Base-by-base conservation (phyloP, 768 basidiomycete genomes). In the Boletus insuetus region DNA sequence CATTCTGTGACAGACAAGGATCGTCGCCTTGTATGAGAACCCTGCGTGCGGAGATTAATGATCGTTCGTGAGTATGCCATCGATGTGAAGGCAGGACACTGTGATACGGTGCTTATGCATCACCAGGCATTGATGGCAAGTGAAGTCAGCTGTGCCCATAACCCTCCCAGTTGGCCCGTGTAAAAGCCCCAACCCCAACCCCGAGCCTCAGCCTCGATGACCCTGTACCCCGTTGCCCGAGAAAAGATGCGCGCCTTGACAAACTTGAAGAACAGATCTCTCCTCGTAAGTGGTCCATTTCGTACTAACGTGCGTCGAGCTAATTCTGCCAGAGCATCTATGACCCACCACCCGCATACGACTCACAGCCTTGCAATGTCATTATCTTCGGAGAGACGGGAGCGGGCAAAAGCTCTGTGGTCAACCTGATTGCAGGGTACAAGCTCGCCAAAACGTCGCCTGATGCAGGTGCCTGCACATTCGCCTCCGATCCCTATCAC, bases 391-490 rank as follows among this genome's bases (percentile, higher is more conserved):
- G 69, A 22, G 69, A 22, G 47, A 58, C 67, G 11, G 67, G 67
- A 16, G 38, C 46, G 8, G 72, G 73, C 2, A 79, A 79, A 54
- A 79, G 78, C 53, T 74, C 74, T 2, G 63, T 77, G 31, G 61
- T 78, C 58, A 79, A 78, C 60, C 59, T 79, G 68, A 60, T 79
- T 24, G 63, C 63, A n/a, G 68, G 67, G 11, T 6, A 22, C 0
- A 43, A 65, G 2, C 37, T 59, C 1, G 75, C 75, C 12, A 5
- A 46, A 4, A 67, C 68, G n/a, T 75, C 73, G 3, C 66, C 65
- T 26, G 57, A 65, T 11, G 69, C 71, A 9, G 48, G 51, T 0
- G 74, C 75, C 8, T 74, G 70, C 59, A 79, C 78, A 0, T 70
- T 77, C 37, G 6, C 58, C 14, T 65, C 56, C 47, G 53, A 46